A percentile compares a stretch with the other conserved stretches of the same genome.
Conservation (phyloP, 257 asterid genomes). For the Handroanthus guayacan region DNA sequence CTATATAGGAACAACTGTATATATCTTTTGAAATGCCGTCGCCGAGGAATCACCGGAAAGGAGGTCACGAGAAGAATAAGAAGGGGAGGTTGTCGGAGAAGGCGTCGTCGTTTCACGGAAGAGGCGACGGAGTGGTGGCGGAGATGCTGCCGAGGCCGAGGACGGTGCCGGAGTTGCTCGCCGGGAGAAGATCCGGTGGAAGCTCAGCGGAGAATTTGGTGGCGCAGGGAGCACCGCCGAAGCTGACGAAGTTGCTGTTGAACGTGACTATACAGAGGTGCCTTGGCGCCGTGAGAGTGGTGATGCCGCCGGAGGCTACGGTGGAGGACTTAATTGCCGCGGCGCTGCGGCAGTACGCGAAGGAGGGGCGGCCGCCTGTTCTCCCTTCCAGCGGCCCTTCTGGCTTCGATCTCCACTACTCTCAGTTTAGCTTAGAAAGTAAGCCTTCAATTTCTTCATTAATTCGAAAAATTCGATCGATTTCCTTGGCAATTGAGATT, state of each 20-base stretch:
- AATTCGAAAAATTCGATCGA: background rate
- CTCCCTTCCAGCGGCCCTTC: slow-evolving; percentile 45
- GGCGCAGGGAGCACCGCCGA: slow-evolving; percentile 41
- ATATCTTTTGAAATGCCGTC: slow-evolving; percentile 60
- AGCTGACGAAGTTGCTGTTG: slow-evolving; percentile 71
- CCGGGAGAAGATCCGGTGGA: slow-evolving; percentile 25
- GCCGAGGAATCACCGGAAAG: slow-evolving; percentile 63
- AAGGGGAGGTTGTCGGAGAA: slow-evolving; percentile 64
- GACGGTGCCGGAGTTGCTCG: slow-evolving; percentile 73
- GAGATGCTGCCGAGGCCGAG: slow-evolving; percentile 62
- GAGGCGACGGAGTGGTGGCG: slow-evolving; percentile 37
- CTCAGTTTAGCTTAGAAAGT: slow-evolving; percentile 92
- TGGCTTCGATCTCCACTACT: slow-evolving; percentile 81
- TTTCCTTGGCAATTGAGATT: too few relatives aligned
- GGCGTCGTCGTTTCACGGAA: slow-evolving; percentile 63
- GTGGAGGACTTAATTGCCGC: slow-evolving; percentile 77
- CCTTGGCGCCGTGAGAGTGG: slow-evolving; percentile 75
- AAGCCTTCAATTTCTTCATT: slow-evolving; percentile 31
- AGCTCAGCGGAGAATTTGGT: slow-evolving; percentile 37
- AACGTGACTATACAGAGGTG: slow-evolving; percentile 88
- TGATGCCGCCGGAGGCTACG: slow-evolving; percentile 74
- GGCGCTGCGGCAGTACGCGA: slow-evolving; percentile 66
- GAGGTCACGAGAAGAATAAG: slow-evolving; percentile 58
- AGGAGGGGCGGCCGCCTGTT: slow-evolving; percentile 72
- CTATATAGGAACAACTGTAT: background rate